A percentile compares a stretch with the other conserved stretches of the same genome.
phyloP scores from a whole-genome alignment of 371 early-diverging fungal genomes.

The Globomyces sp. region DNA sequence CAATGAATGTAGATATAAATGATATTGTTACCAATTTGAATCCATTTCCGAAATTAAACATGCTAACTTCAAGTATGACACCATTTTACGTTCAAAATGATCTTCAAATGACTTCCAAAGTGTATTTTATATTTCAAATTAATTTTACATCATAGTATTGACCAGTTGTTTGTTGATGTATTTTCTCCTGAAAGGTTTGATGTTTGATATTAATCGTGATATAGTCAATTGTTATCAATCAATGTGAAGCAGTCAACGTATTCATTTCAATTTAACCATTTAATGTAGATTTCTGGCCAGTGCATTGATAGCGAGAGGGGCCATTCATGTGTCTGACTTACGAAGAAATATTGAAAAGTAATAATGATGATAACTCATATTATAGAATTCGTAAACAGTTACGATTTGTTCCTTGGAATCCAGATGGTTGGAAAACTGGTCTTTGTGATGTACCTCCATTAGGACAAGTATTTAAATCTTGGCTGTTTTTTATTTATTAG shows the following conservation, averaged over 20 bases:
- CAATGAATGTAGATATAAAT: conserved; percentile 72
- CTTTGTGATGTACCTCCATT: conserved; percentile 48
- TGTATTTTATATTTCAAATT: conserved; percentile 10
- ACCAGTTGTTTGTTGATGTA: conserved; percentile 63
- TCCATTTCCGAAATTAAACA: conserved; percentile 63
- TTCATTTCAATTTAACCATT: no score
- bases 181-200: conserved; percentile 48
- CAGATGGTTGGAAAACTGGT: conserved; percentile 57
- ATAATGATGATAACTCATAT: no score
- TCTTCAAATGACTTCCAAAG: conserved; percentile 20
- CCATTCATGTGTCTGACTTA: conserved; percentile 48
- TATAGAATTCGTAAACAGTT: conserved; percentile 35
- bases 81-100: conserved; percentile 44
- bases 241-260: conserved; percentile 47
- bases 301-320: conserved; percentile 50
- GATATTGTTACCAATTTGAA: conserved; percentile 76
- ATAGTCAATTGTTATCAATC: conserved; percentile 57
- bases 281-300: conserved; percentile 34
- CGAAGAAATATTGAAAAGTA: conserved; percentile 47
- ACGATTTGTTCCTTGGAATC: conserved; percentile 50
- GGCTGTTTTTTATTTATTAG: no score
- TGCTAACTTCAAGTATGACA: conserved; percentile 46
- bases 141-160: conserved; percentile 35
- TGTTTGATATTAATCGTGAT: no score
- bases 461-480: conserved; percentile 26